These are phyloP conservation scores for Penicillium brasilianum DNA, from an alignment of 2,329 filamentous ascomycete species.

Conservation along the genomic window DNA sequence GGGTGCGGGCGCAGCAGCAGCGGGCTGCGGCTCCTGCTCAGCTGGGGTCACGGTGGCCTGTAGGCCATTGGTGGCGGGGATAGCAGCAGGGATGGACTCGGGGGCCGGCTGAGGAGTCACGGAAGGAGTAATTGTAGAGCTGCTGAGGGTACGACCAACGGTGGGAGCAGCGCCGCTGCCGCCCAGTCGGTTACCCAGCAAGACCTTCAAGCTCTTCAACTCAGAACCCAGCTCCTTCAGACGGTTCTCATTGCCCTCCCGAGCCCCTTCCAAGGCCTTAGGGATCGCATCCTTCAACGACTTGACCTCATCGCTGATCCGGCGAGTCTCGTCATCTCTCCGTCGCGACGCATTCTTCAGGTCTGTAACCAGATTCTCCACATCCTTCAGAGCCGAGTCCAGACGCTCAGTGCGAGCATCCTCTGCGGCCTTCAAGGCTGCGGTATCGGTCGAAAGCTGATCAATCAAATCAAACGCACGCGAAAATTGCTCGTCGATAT, in stretches of 20 bases:
- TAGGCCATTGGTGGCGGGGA: constrained; percentile 34
- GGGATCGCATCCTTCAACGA: constrained; percentile 84
- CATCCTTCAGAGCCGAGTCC: constrained; percentile 78
- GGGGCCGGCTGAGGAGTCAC: constrained; percentile 30
- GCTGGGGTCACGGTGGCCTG: constrained; percentile 37
- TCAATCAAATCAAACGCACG: constrained; percentile 90
- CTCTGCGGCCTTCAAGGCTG: constrained; percentile 84
- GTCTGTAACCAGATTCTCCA: constrained; percentile 80
- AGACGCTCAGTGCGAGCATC: constrained; percentile 80
- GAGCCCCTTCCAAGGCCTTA: constrained; percentile 84
- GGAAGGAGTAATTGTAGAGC: constrained; percentile 30
- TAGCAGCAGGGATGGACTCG: constrained; percentile 28
- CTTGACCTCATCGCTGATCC: constrained; percentile 84
- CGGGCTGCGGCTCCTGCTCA: constrained; percentile 34
- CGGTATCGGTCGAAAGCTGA: constrained; percentile 88
- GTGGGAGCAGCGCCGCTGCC: constrained; percentile 40
- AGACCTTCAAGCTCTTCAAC: constrained; percentile 87
- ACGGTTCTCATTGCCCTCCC: constrained; percentile 78
- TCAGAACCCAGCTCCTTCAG: constrained; percentile 85
- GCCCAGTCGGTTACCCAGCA: constrained; percentile 70
- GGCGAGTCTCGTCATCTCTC: constrained; percentile 84
- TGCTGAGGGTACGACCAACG: constrained; percentile 37
- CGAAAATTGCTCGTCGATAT: constrained; percentile 91
- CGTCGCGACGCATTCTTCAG: constrained; percentile 80
- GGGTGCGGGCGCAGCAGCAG: constrained; percentile 37